Percentiles rank a stretch among this genome's conserved stretches.
phyloP scores from a whole-genome alignment of 371 early-diverging fungal species.

The Zychaea mexicana region DNA sequence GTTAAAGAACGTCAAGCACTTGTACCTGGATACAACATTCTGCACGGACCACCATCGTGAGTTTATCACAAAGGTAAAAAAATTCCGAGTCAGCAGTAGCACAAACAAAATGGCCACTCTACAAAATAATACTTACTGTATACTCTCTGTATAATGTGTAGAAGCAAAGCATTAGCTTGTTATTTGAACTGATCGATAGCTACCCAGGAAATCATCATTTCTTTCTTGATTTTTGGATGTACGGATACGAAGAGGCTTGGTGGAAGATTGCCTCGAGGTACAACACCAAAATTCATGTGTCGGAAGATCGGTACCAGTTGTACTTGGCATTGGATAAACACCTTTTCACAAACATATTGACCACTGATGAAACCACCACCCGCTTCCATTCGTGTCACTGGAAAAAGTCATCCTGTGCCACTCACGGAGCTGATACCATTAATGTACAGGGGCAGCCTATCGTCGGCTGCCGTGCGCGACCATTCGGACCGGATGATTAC shows the following conservation, averaged over 20 bases:
- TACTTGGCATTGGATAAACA: slow-evolving; percentile 25
- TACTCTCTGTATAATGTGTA: slow-evolving; percentile 2
- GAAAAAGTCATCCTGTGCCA: slow-evolving; percentile 8
- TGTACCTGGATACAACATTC: slow-evolving; percentile 49
- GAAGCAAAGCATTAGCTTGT: slow-evolving; percentile 23
- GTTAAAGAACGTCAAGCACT: slow-evolving; percentile 24
- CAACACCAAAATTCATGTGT: slow-evolving; percentile 28
- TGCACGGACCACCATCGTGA: slow-evolving; percentile 26
- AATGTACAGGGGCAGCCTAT: slow-evolving; percentile 9
- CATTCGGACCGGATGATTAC: neutral
- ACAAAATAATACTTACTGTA: neutral
- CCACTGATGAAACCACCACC: slow-evolving; percentile 12
- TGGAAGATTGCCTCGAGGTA: slow-evolving; percentile 18
- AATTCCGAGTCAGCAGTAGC: neutral
- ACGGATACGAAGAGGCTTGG: slow-evolving; percentile 52
- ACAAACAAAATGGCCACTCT: neutral
- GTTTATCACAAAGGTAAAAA: slow-evolving; percentile 34
- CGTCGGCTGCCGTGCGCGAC: neutral
- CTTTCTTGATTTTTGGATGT: slow-evolving; percentile 48
- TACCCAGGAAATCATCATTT: slow-evolving; percentile 29
- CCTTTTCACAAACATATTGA: slow-evolving; percentile 6
- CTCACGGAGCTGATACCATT: neutral
- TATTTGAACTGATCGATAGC: slow-evolving; percentile 27
- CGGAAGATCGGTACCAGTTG: slow-evolving; percentile 27
- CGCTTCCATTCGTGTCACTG: slow-evolving; percentile 25